A percentile compares a stretch with the other conserved stretches of the same genome.
These are phyloP conservation scores for Sclerotinia nivalis DNA, from an alignment of 2,329 filamentous ascomycete species.

Conservation along the genomic window DNA sequence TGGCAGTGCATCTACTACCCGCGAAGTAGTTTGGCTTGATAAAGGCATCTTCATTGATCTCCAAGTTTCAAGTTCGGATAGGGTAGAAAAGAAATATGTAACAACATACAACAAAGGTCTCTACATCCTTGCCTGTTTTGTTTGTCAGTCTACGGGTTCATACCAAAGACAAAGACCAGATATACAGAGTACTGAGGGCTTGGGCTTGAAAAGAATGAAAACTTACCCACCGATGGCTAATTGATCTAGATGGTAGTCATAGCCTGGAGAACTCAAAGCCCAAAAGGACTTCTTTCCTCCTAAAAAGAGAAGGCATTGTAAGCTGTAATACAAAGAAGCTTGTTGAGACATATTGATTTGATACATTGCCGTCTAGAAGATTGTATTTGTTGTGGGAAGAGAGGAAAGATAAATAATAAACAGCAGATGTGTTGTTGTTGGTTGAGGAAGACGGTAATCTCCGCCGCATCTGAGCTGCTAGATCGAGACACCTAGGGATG, in stretches of 20 bases:
- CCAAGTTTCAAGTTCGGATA: background rate
- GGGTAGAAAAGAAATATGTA: background rate
- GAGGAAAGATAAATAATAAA: background rate
- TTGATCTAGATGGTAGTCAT: background rate
- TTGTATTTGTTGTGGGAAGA: background rate
- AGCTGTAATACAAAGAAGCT: constrained; percentile 5
- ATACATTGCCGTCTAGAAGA: background rate
- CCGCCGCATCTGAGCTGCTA: background rate
- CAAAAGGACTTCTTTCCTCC: background rate
- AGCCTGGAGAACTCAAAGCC: background rate
- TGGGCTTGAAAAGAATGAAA: background rate
- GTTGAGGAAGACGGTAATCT: background rate
- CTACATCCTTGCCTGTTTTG: background rate
- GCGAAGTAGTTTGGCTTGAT: background rate
- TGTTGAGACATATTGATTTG: background rate
- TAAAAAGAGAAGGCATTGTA: background rate
- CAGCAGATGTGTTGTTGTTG: background rate
- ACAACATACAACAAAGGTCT: background rate
- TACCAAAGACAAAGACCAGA: no score
- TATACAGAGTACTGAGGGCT: no score
- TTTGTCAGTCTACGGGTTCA: background rate
- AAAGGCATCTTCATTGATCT: background rate
- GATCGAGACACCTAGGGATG: background rate
- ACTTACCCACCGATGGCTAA: background rate
- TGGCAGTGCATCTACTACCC: background rate